Evolutionary conservation across 2,329 filamentous ascomycete genomes (phyloP).

Genomic region (Clarireedia paspali): DNA sequence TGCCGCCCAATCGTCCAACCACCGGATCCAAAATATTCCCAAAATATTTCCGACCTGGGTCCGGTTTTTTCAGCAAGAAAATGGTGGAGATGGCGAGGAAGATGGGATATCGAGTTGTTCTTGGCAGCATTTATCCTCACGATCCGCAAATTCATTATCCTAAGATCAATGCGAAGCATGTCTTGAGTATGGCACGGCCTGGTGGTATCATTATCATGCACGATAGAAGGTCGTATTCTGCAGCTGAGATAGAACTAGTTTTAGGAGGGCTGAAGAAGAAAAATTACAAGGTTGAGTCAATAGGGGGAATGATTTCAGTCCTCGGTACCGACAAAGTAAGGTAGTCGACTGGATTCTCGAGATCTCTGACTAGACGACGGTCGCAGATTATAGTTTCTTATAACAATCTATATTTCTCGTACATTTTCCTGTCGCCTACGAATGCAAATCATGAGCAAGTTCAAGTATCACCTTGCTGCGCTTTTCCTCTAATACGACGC

Average conservation of each 20-base stretch:
- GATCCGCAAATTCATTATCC: constrained; percentile 75
- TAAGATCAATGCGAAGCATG: constrained; percentile 65
- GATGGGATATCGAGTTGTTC: constrained; percentile 63
- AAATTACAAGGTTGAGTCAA: constrained; percentile 65
- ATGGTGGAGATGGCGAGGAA: constrained; percentile 56
- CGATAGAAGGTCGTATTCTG: constrained; percentile 76
- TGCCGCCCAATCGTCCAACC: constrained; percentile 40
- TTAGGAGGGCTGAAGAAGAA: constrained; percentile 61
- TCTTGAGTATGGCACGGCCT: constrained; percentile 69
- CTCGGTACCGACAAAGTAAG: constrained; percentile 1
- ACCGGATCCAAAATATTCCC: constrained; percentile 17
- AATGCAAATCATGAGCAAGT: no score
- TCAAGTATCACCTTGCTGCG: no score
- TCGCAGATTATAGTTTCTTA: neutral
- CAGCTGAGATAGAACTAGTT: constrained; percentile 66
- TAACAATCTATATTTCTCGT: neutral
- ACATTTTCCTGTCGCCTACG: no score
- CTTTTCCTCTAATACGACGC: no score
- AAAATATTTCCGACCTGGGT: constrained; percentile 75
- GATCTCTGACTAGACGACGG: no score
- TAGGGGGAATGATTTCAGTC: constrained; percentile 54
- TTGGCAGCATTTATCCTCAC: constrained; percentile 83
- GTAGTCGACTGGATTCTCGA: neutral
- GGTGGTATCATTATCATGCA: constrained; percentile 82
- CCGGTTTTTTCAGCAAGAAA: constrained; percentile 67